Conservation (phyloP, 495 filamentous ascomycete genomes). For the Lasiosphaeria hispida region DNA sequence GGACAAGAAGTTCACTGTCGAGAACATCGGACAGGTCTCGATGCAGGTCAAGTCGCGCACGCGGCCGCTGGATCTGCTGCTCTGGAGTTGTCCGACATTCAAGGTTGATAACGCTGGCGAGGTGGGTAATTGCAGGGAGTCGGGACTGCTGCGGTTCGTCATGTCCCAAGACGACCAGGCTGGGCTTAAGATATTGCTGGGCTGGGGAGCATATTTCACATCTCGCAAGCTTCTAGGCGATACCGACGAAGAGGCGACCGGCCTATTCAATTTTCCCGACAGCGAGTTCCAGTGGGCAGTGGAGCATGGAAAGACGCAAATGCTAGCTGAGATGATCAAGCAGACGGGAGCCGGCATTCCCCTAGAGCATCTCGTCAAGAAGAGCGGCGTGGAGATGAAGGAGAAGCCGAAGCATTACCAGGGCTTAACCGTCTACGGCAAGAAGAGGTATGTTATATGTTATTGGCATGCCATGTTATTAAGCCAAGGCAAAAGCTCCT, state of each 20-base stretch:
- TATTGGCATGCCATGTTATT: conserved; percentile 3
- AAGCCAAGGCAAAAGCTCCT: no score
- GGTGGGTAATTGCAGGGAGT: background rate
- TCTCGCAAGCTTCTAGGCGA: conserved; percentile 15
- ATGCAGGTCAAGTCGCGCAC: conserved; percentile 60
- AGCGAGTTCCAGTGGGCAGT: conserved; percentile 32
- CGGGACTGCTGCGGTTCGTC: conserved; percentile 30
- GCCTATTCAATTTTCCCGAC: conserved; percentile 35
- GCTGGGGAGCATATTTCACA: conserved; percentile 28
- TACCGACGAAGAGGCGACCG: conserved; percentile 22
- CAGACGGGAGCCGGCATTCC: conserved; percentile 62
- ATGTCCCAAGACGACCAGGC: conserved; percentile 34
- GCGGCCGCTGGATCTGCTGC: conserved; percentile 48
- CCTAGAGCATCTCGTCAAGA: conserved; percentile 57
- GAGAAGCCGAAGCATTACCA: conserved; percentile 68
- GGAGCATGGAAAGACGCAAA: conserved; percentile 32
- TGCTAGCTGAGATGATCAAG: conserved; percentile 41
- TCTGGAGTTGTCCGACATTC: conserved; percentile 23
- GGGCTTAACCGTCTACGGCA: conserved; percentile 67
- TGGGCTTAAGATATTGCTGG: conserved; percentile 38
- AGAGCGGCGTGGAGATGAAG: conserved; percentile 54
- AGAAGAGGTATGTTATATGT: conserved; percentile 62
- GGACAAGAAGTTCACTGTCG: conserved; percentile 64
- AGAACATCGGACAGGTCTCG: conserved; percentile 63
- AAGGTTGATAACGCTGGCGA: conserved; percentile 16